phyloP scores from a whole-genome alignment of 495 filamentous ascomycete species.

The Saxophila tyrrhenica region DNA sequence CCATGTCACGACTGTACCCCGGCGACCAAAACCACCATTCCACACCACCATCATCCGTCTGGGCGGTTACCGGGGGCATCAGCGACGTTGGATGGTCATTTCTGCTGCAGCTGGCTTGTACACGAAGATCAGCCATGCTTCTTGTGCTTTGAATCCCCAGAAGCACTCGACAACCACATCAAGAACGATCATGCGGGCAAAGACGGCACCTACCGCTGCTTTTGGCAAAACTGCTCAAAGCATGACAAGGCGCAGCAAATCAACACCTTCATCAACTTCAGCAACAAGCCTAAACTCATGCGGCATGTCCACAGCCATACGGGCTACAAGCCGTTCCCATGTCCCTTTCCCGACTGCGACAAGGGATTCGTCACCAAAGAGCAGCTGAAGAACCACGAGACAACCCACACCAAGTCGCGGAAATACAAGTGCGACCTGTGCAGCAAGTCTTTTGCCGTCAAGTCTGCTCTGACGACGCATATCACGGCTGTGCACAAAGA shows the following conservation, averaged over 20 bases:
- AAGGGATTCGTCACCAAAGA: constrained; percentile 18
- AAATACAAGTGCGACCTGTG: constrained; percentile 9
- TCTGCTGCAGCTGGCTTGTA: constrained; percentile 14
- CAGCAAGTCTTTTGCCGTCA: constrained; percentile 17
- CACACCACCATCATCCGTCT: constrained; percentile 3
- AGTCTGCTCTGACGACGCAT: constrained; percentile 17
- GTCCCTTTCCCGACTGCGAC: constrained; percentile 8
- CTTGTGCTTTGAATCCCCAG: constrained; percentile 11
- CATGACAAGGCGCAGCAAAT: background rate
- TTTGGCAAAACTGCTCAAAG: constrained; percentile 16
- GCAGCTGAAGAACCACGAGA: constrained; percentile 19
- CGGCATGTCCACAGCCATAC: constrained; percentile 18
- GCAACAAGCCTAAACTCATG: constrained; percentile 16
- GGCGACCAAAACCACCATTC: constrained; percentile 1
- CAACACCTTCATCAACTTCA: constrained; percentile 2
- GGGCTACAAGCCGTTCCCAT: constrained; percentile 14
- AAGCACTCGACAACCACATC: constrained; percentile 15
- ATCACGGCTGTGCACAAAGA: constrained; percentile 16
- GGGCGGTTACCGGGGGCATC: constrained; percentile 10
- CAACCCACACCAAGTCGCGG: constrained; percentile 13
- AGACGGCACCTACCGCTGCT: constrained; percentile 7
- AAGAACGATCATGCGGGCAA: constrained; percentile 13
- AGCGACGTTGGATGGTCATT: constrained; percentile 10
- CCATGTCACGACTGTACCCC: background rate
- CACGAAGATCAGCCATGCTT: constrained; percentile 9